A percentile compares a stretch with the other conserved stretches of the same genome.
These are phyloP conservation scores for Ustilago loliicola DNA, from an alignment of 1,284 basidiomycete species.

Conservation along the genomic window DNA sequence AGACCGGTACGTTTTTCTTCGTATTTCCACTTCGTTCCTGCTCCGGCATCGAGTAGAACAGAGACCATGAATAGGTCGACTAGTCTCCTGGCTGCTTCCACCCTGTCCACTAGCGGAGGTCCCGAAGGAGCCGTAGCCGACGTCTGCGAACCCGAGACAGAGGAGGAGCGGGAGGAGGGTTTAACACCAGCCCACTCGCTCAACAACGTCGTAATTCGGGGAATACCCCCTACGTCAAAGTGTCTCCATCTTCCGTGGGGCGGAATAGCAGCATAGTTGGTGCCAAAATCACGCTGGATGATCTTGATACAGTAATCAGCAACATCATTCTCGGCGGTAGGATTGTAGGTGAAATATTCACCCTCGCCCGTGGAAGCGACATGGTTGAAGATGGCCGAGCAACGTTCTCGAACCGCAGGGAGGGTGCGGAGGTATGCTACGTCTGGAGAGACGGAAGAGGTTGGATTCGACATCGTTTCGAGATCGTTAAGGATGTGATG, in stretches of 20 bases:
- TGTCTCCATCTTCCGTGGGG: slow-evolving; percentile 93
- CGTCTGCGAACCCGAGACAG: no score
- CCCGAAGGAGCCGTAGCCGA: not conserved
- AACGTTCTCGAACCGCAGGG: slow-evolving; percentile 87
- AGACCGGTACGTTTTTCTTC: slow-evolving; percentile 76
- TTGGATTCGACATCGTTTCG: slow-evolving; percentile 1
- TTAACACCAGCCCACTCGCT: slow-evolving; percentile 31
- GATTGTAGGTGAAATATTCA: slow-evolving; percentile 87
- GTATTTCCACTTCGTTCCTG: slow-evolving; percentile 86
- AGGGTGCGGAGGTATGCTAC: slow-evolving; percentile 81
- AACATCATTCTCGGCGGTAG: slow-evolving; percentile 79
- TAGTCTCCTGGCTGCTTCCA: slow-evolving; percentile 73
- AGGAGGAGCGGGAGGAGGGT: not conserved
- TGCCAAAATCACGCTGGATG: slow-evolving; percentile 88
- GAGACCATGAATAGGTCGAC: slow-evolving; percentile 93
- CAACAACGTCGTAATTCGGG: slow-evolving; percentile 55
- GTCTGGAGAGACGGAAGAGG: slow-evolving; percentile 8
- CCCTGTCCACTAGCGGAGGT: not conserved
- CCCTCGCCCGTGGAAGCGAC: slow-evolving; percentile 79
- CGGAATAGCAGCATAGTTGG: slow-evolving; percentile 81
- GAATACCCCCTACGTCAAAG: slow-evolving; percentile 72
- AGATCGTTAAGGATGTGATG: not conserved
- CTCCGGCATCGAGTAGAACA: slow-evolving; percentile 92
- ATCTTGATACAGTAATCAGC: slow-evolving; percentile 85
- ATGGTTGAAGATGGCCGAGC: slow-evolving; percentile 78